phyloP scores from a whole-genome alignment of 805 yeast genomes.

The Priceomyces carsonii region DNA sequence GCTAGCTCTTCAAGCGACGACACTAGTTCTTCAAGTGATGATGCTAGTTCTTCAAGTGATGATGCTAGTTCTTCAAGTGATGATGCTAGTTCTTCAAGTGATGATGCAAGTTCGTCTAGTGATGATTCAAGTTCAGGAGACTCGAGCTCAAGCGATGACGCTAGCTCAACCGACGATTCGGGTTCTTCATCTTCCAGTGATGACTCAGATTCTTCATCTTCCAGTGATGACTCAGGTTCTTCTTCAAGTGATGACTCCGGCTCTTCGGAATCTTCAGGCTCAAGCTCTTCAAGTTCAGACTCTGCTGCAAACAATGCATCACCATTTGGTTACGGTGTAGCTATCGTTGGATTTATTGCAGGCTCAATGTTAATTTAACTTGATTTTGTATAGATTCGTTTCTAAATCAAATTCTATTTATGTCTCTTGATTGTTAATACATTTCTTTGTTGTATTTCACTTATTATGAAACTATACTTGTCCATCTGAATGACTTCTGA shows the following conservation, averaged over 20 bases:
- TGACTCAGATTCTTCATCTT: slow-evolving; percentile 5
- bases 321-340: slow-evolving; percentile 13
- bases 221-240: slow-evolving; percentile 8
- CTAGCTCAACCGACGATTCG: slow-evolving; percentile 6
- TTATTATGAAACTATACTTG: neutral
- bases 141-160: slow-evolving; percentile 2
- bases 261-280: slow-evolving; percentile 3
- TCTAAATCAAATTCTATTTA: neutral
- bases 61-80: slow-evolving; percentile 7
- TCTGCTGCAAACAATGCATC: slow-evolving; percentile 19
- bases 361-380: slow-evolving; percentile 21
- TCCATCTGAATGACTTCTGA: neutral
- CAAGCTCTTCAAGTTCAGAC: slow-evolving; percentile 1
- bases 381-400: neutral
- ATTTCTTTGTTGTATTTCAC: neutral
- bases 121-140: slow-evolving; percentile 6
- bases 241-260: slow-evolving; percentile 8
- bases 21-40: slow-evolving; percentile 7
- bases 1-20: neutral
- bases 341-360: slow-evolving; percentile 16
- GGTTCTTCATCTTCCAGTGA: slow-evolving; percentile 1
- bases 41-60: slow-evolving; percentile 4
- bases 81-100: slow-evolving; percentile 8
- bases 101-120: slow-evolving; percentile 1
- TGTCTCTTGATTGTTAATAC: neutral